Evolutionary conservation across 2,329 filamentous ascomycete species (phyloP).

Genomic region (Truncatella angustata): DNA sequence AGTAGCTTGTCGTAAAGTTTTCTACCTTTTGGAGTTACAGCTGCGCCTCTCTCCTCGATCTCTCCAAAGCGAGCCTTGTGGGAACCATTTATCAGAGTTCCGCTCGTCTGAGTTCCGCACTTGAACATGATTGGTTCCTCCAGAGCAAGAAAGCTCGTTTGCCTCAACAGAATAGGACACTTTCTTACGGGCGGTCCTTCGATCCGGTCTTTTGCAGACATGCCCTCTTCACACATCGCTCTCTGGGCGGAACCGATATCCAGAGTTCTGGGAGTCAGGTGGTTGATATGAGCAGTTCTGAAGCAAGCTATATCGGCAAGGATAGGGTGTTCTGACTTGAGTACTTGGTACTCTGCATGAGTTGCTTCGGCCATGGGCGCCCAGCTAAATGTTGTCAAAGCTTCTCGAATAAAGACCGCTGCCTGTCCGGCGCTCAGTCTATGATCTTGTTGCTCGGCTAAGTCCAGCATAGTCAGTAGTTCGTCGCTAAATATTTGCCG

Average conservation of each 20-base stretch:
- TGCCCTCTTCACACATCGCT: conserved; percentile 37
- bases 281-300: conserved; percentile 48
- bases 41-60: conserved; percentile 51
- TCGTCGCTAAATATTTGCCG: conserved; percentile 40
- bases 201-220: conserved; percentile 46
- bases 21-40: conserved; percentile 44
- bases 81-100: conserved; percentile 27
- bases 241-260: conserved; percentile 45
- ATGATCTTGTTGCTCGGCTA: conserved; percentile 27
- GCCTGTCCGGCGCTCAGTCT: conserved; percentile 28
- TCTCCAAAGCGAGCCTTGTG: conserved; percentile 53
- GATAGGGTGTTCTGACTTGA: conserved; percentile 43
- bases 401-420: conserved; percentile 38
- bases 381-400: conserved; percentile 48
- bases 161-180: conserved; percentile 47
- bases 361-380: conserved; percentile 38
- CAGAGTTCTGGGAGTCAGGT: conserved; percentile 49
- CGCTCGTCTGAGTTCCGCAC: not conserved
- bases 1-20: conserved; percentile 45
- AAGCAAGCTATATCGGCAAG: conserved; percentile 35
- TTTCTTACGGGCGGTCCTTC: conserved; percentile 46
- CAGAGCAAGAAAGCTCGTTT: conserved; percentile 53
- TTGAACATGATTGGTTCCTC: conserved; percentile 45
- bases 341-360: conserved; percentile 36
- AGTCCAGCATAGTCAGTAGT: conserved; percentile 34